phyloP scores from a whole-genome alignment of 306 rosid genomes.

The Canavalia gladiata region DNA sequence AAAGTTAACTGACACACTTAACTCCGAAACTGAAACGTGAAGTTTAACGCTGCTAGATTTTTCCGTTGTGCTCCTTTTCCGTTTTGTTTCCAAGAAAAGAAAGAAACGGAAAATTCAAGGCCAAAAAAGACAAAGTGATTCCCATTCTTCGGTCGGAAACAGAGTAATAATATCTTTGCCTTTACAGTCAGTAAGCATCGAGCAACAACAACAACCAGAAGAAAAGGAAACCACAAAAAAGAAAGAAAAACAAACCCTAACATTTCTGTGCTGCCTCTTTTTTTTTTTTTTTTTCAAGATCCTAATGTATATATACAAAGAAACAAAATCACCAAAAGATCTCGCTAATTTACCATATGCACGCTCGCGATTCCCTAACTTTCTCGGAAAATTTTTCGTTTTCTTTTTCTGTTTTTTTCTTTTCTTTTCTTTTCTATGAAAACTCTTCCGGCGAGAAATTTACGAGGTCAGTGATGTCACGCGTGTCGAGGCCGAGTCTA shows the following conservation, averaged over 20 bases:
- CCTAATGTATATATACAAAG: slow-evolving; percentile 66
- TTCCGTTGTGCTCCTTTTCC: neutral
- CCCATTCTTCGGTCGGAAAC: slow-evolving; percentile 50
- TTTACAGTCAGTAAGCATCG: slow-evolving; percentile 55
- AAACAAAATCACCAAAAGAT: slow-evolving; percentile 9
- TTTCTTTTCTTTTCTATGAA: neutral
- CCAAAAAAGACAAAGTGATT: slow-evolving; percentile 2
- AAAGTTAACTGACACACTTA: neutral
- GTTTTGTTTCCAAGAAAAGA: slow-evolving; percentile 42
- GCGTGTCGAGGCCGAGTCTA: slow-evolving; percentile 65
- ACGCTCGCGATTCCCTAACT: neutral
- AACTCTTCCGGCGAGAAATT: slow-evolving; percentile 56
- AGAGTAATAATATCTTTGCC: slow-evolving; percentile 40
- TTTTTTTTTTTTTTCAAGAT: slow-evolving; percentile 18
- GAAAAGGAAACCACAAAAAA: neutral
- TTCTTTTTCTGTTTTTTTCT: neutral
- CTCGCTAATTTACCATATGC: slow-evolving; percentile 49
- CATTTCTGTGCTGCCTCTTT: slow-evolving; percentile 12
- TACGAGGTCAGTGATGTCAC: slow-evolving; percentile 64
- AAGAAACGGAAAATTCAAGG: neutral
- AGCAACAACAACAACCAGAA: slow-evolving; percentile 46
- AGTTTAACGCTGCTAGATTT: neutral
- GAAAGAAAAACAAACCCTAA: slow-evolving; percentile 38
- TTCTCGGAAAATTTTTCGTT: neutral
- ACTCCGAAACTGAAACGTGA: slow-evolving; percentile 14